Evolutionary conservation across 2,329 filamentous ascomycete genomes (phyloP), one percentile per base, ranked within the genome.

Genomic region (Tolypocladium inflatum): DNA sequence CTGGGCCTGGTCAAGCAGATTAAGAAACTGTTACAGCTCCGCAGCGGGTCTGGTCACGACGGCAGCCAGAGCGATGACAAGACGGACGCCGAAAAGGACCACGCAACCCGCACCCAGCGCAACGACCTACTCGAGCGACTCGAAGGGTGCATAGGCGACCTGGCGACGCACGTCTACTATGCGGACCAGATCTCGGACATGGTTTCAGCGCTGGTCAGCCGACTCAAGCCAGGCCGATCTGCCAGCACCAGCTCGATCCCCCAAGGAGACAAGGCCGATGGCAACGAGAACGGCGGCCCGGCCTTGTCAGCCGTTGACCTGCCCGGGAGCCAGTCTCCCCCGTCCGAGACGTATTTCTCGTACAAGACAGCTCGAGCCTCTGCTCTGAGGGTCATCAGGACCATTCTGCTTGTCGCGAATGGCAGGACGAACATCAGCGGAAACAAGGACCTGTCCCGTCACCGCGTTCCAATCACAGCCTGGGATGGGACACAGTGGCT

Each of bases 401-500:
- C 86, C 43, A 91, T 97, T 58, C 77, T 99, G 23, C 74, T 87
- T 23, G 88, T 95, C 26, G 91, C 93, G 3, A 96, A 95, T 66
- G 81, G 81, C 48, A 81, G 80, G 63, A 81, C 79, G 26, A 84
- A 80, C 63, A 75, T 80, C 60, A 79, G 76, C 63, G 81, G 80
- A 63, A 85, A 80, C 68, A 80, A 78, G 55, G 83, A 83, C 37
- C 81, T 94, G 55, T 84, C 85, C 7, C 83, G 91, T 62, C 90
- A 88, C 69, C 84, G 80, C 45, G 89, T 95, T 1, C 86, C 89
- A 0, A 80, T 96, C 10, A 83, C 89, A 57, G 88, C 92, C 0
- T 99, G 94, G 94, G 92, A 97, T 71, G 91, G 90, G n/a, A 96
- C 92, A 0, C 91, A 97, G 61, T 96, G 91, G 90, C 82, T 97